Percentiles rank a stretch among this genome's conserved stretches.
Conservation (phyloP, 352 stramenopile genomes). For the Pythium pyrilobum region DNA sequence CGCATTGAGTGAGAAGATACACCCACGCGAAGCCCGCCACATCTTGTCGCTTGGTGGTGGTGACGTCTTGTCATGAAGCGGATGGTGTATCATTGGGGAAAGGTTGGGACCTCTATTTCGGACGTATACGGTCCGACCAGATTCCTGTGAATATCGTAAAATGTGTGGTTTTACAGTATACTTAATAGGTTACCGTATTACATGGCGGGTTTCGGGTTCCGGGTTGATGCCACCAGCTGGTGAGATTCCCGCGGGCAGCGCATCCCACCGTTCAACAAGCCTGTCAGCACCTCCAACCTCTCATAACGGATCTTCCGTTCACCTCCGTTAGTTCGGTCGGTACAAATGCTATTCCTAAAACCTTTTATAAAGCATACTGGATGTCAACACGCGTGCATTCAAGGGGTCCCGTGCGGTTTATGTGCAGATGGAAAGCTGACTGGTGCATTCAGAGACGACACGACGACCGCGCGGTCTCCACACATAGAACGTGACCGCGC, state of each 20-base stretch:
- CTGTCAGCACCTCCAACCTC: too few relatives aligned
- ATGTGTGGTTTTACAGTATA: too few relatives aligned
- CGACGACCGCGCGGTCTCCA: not conserved
- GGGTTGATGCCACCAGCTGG: too few relatives aligned
- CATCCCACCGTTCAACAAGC: too few relatives aligned
- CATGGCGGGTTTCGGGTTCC: too few relatives aligned
- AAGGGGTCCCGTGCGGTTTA: not conserved
- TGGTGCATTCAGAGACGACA: slow-evolving; percentile 3
- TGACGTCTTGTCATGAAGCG: not conserved
- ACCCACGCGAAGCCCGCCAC: slow-evolving; percentile 6
- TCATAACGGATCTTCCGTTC: too few relatives aligned
- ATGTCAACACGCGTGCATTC: not conserved
- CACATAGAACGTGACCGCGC: not conserved
- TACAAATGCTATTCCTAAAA: not conserved
- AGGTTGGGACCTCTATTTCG: too few relatives aligned
- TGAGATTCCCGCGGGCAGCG: too few relatives aligned
- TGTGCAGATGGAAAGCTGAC: not conserved
- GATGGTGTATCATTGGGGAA: not conserved
- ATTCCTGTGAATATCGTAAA: too few relatives aligned
- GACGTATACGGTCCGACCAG: too few relatives aligned
- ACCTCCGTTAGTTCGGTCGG: too few relatives aligned
- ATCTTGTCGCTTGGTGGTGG: not conserved
- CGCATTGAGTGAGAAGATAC: not conserved
- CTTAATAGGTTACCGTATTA: too few relatives aligned
- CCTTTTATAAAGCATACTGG: not conserved